phyloP scores from a whole-genome alignment of 139 green algal species.

The Chlorella sorokiniana region DNA sequence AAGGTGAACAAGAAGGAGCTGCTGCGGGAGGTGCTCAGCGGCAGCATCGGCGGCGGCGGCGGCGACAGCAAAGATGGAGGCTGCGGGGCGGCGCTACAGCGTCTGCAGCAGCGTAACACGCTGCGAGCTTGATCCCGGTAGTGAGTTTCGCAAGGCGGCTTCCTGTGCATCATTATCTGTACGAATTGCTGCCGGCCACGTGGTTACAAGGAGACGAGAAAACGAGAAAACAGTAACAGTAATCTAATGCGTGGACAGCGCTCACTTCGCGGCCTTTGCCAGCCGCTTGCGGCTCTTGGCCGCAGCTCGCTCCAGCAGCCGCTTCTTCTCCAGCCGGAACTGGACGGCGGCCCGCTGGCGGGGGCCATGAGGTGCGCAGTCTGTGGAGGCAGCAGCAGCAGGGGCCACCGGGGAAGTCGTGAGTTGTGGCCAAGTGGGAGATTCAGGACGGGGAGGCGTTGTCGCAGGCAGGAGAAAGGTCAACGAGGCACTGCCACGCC shows the following conservation, averaged over 20 bases:
- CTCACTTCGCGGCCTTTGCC: not conserved
- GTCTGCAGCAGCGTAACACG: not conserved
- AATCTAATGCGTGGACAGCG: too few relatives aligned
- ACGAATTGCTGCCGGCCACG: too few relatives aligned
- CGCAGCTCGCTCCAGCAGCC: slow-evolving; percentile 22
- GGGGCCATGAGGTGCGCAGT: slow-evolving; percentile 23
- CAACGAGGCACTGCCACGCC: too few relatives aligned
- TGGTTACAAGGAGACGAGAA: too few relatives aligned
- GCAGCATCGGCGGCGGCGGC: too few relatives aligned
- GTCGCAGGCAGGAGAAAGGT: too few relatives aligned
- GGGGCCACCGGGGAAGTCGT: not conserved
- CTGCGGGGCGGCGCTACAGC: not conserved
- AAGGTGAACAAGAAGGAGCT: slow-evolving; percentile 96
- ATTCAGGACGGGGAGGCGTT: too few relatives aligned
- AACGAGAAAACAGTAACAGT: too few relatives aligned
- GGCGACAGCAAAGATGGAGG: not conserved
- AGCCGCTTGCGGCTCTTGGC: slow-evolving; percentile 16
- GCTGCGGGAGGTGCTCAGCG: slow-evolving; percentile 44
- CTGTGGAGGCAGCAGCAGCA: not conserved
- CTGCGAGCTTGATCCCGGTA: too few relatives aligned
- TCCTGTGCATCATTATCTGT: too few relatives aligned
- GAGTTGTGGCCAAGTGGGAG: not conserved
- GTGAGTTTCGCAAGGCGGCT: too few relatives aligned
- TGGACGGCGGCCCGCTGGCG: slow-evolving; percentile 14
- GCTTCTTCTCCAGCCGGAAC: slow-evolving; percentile 46